Conservation (phyloP, 106 monocot genomes). For the Alisma plantagoaquatica region DNA sequence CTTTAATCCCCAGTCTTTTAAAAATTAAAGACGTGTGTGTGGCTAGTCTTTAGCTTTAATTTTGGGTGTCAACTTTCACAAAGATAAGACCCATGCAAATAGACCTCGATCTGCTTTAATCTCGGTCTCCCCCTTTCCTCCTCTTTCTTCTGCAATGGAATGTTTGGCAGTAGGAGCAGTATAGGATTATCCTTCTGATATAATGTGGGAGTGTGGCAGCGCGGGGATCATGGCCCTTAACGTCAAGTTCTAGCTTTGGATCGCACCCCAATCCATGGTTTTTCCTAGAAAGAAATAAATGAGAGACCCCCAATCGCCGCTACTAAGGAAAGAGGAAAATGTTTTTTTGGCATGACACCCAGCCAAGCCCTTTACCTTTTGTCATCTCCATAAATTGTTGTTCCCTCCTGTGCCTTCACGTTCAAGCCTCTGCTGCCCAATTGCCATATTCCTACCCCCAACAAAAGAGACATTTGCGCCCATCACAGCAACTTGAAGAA, state of each 20-base stretch:
- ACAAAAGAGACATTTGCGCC: neutral
- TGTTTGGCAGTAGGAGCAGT: no score
- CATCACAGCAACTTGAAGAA: slow-evolving; percentile 11
- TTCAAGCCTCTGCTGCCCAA: slow-evolving; percentile 7
- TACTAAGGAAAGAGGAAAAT: slow-evolving; percentile 14
- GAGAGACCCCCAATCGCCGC: no score
- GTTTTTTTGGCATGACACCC: slow-evolving; percentile 16
- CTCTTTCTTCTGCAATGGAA: neutral
- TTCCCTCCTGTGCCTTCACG: slow-evolving; percentile 9
- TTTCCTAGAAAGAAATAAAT: slow-evolving; percentile 3
- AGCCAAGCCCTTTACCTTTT: slow-evolving; percentile 24
- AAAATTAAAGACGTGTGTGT: slow-evolving; percentile 4
- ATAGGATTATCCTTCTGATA: neutral
- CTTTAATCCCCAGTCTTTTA: slow-evolving; percentile 4
- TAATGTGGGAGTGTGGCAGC: slow-evolving; percentile 4
- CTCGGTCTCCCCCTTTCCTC: neutral
- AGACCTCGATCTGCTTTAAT: slow-evolving; percentile 11
- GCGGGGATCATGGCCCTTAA: slow-evolving; percentile 16
- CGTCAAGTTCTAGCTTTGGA: slow-evolving; percentile 18
- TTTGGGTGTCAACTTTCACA: slow-evolving; percentile 16
- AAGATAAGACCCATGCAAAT: slow-evolving; percentile 17
- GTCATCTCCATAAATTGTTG: slow-evolving; percentile 6
- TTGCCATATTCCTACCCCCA: slow-evolving; percentile 1
- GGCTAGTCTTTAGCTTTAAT: slow-evolving; percentile 12
- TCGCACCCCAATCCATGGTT: no score